Conservation (phyloP, 805 yeast species). For the Torulaspora quercuum region DNA sequence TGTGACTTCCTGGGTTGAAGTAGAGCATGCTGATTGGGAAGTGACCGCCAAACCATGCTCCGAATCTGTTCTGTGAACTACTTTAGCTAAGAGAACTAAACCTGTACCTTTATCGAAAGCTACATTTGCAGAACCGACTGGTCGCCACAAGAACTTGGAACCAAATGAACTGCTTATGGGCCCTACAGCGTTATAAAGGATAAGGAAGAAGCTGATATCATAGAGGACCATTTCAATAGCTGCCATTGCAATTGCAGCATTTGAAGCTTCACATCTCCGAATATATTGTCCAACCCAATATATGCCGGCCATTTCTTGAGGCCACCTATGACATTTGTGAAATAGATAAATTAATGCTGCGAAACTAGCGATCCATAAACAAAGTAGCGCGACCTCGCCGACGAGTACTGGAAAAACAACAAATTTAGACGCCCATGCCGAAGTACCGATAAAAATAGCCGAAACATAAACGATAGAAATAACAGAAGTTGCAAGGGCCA, state of each 20-base stretch:
- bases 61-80: too few relatives aligned
- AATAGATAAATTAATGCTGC: background rate
- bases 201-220: background rate
- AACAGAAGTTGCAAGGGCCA: slow-evolving; percentile 1
- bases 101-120: too few relatives aligned
- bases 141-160: background rate
- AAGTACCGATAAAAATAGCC: background rate
- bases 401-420: background rate
- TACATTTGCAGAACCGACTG: too few relatives aligned
- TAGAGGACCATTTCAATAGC: background rate
- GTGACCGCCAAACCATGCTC: too few relatives aligned
- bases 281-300: background rate
- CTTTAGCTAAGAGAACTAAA: too few relatives aligned
- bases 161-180: background rate
- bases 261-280: background rate
- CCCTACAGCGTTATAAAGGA: background rate
- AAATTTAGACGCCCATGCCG: background rate
- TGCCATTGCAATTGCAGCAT: background rate
- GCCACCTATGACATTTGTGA: background rate
- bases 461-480: background rate
- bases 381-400: background rate
- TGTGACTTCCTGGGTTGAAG: too few relatives aligned
- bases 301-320: background rate
- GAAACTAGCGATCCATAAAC: background rate
- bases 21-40: too few relatives aligned